Evolutionary conservation across 306 rosid genomes (phyloP).

Genomic region (Vigna trinervia): DNA sequence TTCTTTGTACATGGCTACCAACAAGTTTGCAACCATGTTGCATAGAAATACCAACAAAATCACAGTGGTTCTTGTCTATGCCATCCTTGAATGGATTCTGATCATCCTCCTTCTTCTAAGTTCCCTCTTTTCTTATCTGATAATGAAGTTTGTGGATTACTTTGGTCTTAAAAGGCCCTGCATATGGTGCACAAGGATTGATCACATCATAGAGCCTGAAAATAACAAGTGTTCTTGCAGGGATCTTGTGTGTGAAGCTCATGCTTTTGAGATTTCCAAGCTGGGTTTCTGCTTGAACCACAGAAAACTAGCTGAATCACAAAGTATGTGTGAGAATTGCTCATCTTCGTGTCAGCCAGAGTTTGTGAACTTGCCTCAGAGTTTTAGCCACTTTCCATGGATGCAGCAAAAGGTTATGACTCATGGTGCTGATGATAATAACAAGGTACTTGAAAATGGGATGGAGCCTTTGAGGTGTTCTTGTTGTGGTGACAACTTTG

Average conservation of each 20-base stretch:
- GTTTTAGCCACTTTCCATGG: not conserved
- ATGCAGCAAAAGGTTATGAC: not conserved
- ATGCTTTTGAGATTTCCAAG: conserved; percentile 23
- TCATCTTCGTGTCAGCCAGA: not conserved
- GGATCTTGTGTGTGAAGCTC: conserved; percentile 19
- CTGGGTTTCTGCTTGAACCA: conserved; percentile 19
- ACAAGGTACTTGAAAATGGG: not conserved
- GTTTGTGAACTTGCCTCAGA: not conserved
- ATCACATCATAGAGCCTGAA: conserved; percentile 1
- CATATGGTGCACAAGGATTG: conserved; percentile 18
- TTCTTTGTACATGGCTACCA: conserved; percentile 1
- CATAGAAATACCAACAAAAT: conserved; percentile 9
- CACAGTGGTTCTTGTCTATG: conserved; percentile 8
- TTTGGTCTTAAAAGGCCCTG: conserved; percentile 9
- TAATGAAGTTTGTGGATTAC: conserved; percentile 7
- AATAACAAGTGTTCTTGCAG: not conserved
- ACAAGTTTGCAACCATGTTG: conserved; percentile 17
- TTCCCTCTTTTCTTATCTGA: conserved; percentile 1
- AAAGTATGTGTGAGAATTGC: conserved; percentile 10
- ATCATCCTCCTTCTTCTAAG: conserved; percentile 2
- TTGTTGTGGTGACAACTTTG: conserved; percentile 15
- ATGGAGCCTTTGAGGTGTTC: not conserved
- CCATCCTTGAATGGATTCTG: conserved; percentile 15
- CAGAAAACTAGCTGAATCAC: conserved; percentile 1
- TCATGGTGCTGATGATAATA: not conserved